Evolutionary conservation across 768 basidiomycete genomes (phyloP).

Genomic region (Boletus subparvulus): DNA sequence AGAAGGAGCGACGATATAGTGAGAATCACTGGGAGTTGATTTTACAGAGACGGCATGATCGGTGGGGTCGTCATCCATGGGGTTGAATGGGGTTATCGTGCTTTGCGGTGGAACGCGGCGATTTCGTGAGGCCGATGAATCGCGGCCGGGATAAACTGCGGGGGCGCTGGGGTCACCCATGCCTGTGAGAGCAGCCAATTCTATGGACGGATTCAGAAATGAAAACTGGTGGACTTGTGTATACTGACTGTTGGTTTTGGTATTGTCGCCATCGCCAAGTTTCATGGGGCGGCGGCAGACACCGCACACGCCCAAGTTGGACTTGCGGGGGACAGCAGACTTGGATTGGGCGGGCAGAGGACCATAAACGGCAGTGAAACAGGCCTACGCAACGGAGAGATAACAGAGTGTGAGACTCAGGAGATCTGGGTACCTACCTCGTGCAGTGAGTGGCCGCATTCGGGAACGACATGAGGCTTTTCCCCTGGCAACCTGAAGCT

Average conservation of each 20-base stretch:
- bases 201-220: slow-evolving; percentile 41
- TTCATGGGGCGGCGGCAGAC: slow-evolving; percentile 98
- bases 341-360: slow-evolving; percentile 65
- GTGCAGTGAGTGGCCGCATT: slow-evolving; percentile 98
- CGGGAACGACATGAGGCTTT: slow-evolving; percentile 95
- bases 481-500: slow-evolving; percentile 93
- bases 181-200: slow-evolving; percentile 91
- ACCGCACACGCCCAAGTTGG: slow-evolving; percentile 92
- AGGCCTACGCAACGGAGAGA: slow-evolving; percentile 57
- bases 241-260: slow-evolving; percentile 82
- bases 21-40: slow-evolving; percentile 46
- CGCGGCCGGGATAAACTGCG: slow-evolving; percentile 67
- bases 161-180: slow-evolving; percentile 65
- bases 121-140: slow-evolving; percentile 44
- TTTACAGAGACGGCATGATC: slow-evolving; percentile 56
- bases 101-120: slow-evolving; percentile 23
- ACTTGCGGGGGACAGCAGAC: slow-evolving; percentile 58
- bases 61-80: slow-evolving; percentile 83
- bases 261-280: slow-evolving; percentile 81
- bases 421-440: slow-evolving; percentile 49
- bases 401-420: not conserved
- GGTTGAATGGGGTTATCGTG: slow-evolving; percentile 48
- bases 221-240: not conserved
- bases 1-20: slow-evolving; percentile 85
- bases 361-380: slow-evolving; percentile 96